phyloP scores from a whole-genome alignment of 108 stramenopile species.

The Nitzschia putrida region DNA sequence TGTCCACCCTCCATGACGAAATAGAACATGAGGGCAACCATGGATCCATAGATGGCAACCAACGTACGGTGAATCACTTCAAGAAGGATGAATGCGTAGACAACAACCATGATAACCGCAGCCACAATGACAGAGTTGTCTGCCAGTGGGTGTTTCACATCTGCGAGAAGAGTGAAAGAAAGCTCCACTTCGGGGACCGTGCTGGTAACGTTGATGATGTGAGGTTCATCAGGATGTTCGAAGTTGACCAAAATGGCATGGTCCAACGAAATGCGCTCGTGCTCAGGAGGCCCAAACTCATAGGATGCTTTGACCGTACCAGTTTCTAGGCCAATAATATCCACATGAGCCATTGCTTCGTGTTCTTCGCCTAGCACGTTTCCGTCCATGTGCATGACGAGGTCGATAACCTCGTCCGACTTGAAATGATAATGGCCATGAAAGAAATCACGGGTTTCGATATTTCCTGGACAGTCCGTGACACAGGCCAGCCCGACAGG shows the following conservation, averaged over 20 bases:
- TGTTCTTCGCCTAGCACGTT: slow-evolving; percentile 32
- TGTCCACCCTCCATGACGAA: slow-evolving; percentile 60
- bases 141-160: slow-evolving; percentile 38
- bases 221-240: slow-evolving; percentile 45
- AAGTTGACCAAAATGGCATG: slow-evolving; percentile 42
- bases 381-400: slow-evolving; percentile 48
- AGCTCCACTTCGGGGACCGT: slow-evolving; percentile 33
- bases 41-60: slow-evolving; percentile 60
- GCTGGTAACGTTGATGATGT: slow-evolving; percentile 50
- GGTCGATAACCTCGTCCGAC: slow-evolving; percentile 40
- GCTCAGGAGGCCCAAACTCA: slow-evolving; percentile 46
- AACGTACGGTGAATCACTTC: slow-evolving; percentile 71
- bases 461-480: slow-evolving; percentile 46
- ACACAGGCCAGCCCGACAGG: slow-evolving; percentile 52
- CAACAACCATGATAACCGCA: slow-evolving; percentile 63
- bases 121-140: slow-evolving; percentile 47
- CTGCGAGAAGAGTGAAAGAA: slow-evolving; percentile 44
- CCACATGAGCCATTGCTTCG: slow-evolving; percentile 24
- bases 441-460: slow-evolving; percentile 49
- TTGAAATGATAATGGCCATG: slow-evolving; percentile 38
- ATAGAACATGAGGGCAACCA: slow-evolving; percentile 58
- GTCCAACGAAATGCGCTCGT: slow-evolving; percentile 31
- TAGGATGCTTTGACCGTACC: slow-evolving; percentile 10
- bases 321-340: slow-evolving; percentile 23
- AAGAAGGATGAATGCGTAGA: slow-evolving; percentile 61